These are phyloP conservation scores for Fusarium pininemorale DNA, from an alignment of 2,329 filamentous ascomycete genomes.

Conservation along the genomic window DNA sequence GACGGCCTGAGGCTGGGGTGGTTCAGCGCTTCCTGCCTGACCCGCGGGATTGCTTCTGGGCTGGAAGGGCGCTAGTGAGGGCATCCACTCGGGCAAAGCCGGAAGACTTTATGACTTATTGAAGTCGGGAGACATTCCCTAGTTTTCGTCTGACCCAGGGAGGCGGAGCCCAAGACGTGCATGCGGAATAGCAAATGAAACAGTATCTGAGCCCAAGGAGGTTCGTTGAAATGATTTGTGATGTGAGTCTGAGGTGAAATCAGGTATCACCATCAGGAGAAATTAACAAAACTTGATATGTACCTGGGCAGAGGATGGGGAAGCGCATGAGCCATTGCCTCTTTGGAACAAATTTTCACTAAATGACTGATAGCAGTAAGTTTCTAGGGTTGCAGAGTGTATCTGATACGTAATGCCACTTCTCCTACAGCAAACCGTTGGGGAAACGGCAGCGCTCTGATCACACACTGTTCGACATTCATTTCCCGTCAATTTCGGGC, in stretches of 20 bases:
- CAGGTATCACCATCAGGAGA: conserved; percentile 10
- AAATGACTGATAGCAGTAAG: conserved; percentile 28
- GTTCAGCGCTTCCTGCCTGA: conserved; percentile 27
- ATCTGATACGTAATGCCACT: conserved; percentile 24
- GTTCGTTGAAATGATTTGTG: conserved; percentile 1
- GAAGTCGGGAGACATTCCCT: conserved; percentile 37
- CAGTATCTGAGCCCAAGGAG: conserved; percentile 1
- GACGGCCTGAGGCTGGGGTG: conserved; percentile 17
- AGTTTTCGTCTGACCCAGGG: conserved; percentile 36
- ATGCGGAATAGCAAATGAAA: conserved; percentile 21
- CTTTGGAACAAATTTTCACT: neutral
- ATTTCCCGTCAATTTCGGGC: conserved; percentile 13
- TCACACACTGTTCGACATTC: conserved; percentile 15
- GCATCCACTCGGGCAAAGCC: conserved; percentile 39
- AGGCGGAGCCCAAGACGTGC: conserved; percentile 19
- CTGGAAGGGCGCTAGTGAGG: conserved; percentile 31
- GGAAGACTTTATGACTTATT: conserved; percentile 36
- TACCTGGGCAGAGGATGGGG: neutral
- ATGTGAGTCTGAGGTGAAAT: neutral
- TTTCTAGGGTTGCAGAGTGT: neutral
- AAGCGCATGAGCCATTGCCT: conserved; percentile 19
- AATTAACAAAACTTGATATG: conserved; percentile 1
- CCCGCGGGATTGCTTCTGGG: conserved; percentile 35
- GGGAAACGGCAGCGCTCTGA: conserved; percentile 11
- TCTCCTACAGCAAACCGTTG: conserved; percentile 21